Conservation (phyloP, 257 asterid species). For the Plantago major region DNA sequence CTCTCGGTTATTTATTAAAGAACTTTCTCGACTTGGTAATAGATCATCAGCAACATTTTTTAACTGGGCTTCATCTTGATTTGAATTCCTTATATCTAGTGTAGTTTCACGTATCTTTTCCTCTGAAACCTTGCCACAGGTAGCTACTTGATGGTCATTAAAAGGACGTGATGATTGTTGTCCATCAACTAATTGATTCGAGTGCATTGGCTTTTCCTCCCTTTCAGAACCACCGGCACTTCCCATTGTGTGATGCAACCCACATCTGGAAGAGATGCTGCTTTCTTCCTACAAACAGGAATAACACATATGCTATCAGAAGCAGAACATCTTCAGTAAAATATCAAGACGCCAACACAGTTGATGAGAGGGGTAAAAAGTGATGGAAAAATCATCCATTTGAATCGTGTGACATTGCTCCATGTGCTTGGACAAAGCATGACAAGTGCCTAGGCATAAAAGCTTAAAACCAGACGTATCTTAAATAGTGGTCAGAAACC, state of each 20-base stretch:
- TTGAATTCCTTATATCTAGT: conserved; percentile 22
- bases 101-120: conserved; percentile 25
- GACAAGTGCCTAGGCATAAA: not conserved
- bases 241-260: conserved; percentile 23
- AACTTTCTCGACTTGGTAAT: conserved; percentile 17
- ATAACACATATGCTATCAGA: conserved; percentile 13
- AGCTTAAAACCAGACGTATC: too few species aligned
- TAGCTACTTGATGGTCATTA: conserved; percentile 21
- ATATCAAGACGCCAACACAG: not conserved
- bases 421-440: conserved; percentile 7
- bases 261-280: conserved; percentile 8
- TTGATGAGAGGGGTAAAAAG: not conserved
- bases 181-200: conserved; percentile 27
- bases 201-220: conserved; percentile 26
- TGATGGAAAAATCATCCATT: not conserved
- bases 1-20: conserved; percentile 21
- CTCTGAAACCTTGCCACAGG: conserved; percentile 21
- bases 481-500: too few species aligned
- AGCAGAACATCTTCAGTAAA: not conserved
- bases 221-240: conserved; percentile 22
- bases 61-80: conserved; percentile 20
- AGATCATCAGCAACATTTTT: conserved; percentile 22
- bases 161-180: conserved; percentile 25
- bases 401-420: not conserved
- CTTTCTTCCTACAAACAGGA: too few species aligned